phyloP scores from a whole-genome alignment of 2,329 filamentous ascomycete species.

The Aspergillus japonicus region DNA sequence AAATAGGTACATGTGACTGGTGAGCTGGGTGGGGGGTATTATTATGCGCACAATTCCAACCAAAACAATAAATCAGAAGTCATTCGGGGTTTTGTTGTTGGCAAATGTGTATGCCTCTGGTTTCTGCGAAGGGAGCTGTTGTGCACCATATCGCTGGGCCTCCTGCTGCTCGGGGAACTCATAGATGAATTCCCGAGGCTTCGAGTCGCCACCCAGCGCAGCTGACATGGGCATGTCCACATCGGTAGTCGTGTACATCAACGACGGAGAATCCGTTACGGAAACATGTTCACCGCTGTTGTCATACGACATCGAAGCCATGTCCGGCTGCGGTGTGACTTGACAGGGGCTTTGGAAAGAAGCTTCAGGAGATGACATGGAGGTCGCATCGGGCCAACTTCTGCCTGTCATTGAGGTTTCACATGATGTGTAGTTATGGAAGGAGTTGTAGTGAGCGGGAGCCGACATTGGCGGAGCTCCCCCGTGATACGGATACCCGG shows the following conservation, averaged over 20 bases:
- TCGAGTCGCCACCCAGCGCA: conserved; percentile 30
- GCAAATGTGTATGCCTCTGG: conserved; percentile 45
- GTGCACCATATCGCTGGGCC: conserved; percentile 43
- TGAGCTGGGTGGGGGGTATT: not conserved
- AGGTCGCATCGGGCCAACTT: conserved; percentile 42
- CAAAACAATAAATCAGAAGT: conserved; percentile 24
- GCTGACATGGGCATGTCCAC: conserved; percentile 27
- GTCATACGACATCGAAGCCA: conserved; percentile 42
- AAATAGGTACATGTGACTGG: not conserved
- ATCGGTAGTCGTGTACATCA: conserved; percentile 35
- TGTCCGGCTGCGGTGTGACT: conserved; percentile 31
- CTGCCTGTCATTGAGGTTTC: conserved; percentile 39
- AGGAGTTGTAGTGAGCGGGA: conserved; percentile 43
- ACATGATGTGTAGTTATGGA: conserved; percentile 44
- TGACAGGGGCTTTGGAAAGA: conserved; percentile 36
- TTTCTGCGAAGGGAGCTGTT: conserved; percentile 42
- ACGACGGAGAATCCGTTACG: conserved; percentile 33
- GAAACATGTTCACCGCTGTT: conserved; percentile 30
- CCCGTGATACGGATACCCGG: conserved; percentile 38
- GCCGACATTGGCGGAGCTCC: conserved; percentile 44
- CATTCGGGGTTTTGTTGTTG: conserved; percentile 42
- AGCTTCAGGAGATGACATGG: conserved; percentile 43
- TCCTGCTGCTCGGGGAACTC: conserved; percentile 47
- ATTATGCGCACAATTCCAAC: not conserved
- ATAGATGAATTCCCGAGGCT: conserved; percentile 44